Percentiles rank a stretch among this genome's conserved stretches.
Conservation (phyloP, 139 green algal species). For the Astrephomene gubernaculifera region DNA sequence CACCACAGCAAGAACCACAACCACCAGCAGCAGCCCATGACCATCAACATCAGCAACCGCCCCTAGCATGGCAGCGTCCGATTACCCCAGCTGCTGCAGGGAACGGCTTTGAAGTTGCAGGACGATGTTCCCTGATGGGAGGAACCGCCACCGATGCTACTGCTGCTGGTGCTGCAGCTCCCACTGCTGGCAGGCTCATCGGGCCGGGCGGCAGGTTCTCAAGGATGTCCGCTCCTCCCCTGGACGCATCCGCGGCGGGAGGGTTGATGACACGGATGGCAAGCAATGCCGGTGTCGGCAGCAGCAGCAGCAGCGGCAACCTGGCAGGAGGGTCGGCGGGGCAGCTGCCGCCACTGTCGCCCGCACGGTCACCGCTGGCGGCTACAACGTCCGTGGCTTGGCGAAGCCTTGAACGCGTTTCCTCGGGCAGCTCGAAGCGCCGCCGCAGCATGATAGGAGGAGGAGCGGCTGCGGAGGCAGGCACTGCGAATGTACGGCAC, state of each 20-base stretch:
- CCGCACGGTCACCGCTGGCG: neutral
- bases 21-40: too few relatives aligned
- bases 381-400: neutral
- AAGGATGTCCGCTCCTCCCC: too few relatives aligned
- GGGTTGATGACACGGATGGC: neutral
- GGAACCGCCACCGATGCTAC: too few relatives aligned
- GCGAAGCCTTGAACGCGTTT: neutral
- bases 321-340: neutral
- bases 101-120: too few relatives aligned
- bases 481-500: neutral
- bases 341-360: neutral
- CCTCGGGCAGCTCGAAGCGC: conserved; percentile 1
- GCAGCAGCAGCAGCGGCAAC: neutral
- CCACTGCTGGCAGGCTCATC: too few relatives aligned
- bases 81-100: too few relatives aligned
- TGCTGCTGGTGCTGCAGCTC: too few relatives aligned
- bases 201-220: too few relatives aligned
- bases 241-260: neutral
- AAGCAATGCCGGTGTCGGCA: neutral
- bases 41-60: too few relatives aligned
- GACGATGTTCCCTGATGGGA: too few relatives aligned
- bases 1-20: too few relatives aligned
- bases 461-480: neutral
- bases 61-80: too few relatives aligned
- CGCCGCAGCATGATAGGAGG: conserved; percentile 9